Evolutionary conservation across 1,139 yeast genomes (phyloP), one percentile per base, ranked within the genome.

Genomic region (Suhomyces chickasaworum): DNA sequence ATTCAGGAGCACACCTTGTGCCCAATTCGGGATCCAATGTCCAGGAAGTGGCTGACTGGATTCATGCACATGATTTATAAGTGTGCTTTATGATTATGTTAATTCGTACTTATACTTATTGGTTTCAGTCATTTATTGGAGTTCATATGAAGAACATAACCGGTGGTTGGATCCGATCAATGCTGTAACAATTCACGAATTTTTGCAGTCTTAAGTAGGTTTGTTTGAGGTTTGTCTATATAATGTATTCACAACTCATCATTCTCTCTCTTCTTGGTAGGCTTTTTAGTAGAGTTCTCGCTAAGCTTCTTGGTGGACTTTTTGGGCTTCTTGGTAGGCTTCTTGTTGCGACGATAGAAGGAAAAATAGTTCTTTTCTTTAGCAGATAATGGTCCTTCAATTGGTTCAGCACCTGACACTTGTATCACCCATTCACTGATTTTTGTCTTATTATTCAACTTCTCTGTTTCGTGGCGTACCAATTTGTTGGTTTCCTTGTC

Each of bases 1-100:
- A 89, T 61, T 86, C 91, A 1, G 96, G 96, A 27, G 95, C 95
- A 0, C 96, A 89, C 61, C 88, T 83, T 61, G 91, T 88, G 13
- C 96, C 96, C 5, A 85, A 85, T 54, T 77, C 86, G 2, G 83
- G 81, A 59, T 68, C 77, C 4, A 71, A 80, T 59, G 77, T 86
- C 1, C 78, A 76, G 37, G 80, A 82, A 50, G 84, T 86, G 1
- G 60, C 75, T 1, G 71, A 72, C 37, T 84, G 89, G 88, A 69
- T 85, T 30, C 63, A 60, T 41, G 47, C 29, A 4, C 29, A 25
- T 20, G 22, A 20, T 7, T 4, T 20, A 5, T 20, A 7, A 20
- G 4, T 20, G 7, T 20, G 22, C 7, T 20, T 20, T 20, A 20
- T 7, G 7, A 20, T 7, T 7, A 20, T 5, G 7, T 4, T 20